Conservation (phyloP, 2,329 filamentous ascomycete species). For the Aspergillus caelatus region DNA sequence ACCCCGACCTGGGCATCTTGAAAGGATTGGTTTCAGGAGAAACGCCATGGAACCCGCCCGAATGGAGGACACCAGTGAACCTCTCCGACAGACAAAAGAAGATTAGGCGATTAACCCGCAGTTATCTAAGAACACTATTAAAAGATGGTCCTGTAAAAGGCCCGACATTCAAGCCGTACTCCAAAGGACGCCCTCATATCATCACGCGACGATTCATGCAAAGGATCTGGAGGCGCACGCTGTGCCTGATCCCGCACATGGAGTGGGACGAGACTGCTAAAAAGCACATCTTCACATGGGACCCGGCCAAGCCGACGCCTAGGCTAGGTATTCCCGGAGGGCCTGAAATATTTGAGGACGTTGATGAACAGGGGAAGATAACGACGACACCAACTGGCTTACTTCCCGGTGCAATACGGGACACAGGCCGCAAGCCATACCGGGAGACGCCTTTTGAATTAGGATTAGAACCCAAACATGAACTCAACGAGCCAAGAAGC, state of each 20-base stretch:
- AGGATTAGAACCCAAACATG: not conserved
- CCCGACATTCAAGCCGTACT: slow-evolving; percentile 36
- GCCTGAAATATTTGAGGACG: slow-evolving; percentile 5
- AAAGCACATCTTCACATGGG: slow-evolving; percentile 36
- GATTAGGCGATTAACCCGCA: not conserved
- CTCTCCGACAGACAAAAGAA: not conserved
- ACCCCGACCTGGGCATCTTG: slow-evolving; percentile 37
- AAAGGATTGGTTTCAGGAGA: slow-evolving; percentile 37
- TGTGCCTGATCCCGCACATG: slow-evolving; percentile 35
- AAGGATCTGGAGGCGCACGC: slow-evolving; percentile 41
- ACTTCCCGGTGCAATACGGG: not conserved
- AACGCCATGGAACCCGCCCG: slow-evolving; percentile 33
- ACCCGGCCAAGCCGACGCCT: slow-evolving; percentile 21
- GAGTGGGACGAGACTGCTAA: slow-evolving; percentile 23
- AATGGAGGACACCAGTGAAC: slow-evolving; percentile 25
- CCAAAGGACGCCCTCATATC: slow-evolving; percentile 41
- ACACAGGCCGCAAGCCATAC: not conserved
- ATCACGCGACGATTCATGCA: slow-evolving; percentile 44
- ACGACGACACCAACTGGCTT: not conserved
- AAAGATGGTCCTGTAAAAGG: slow-evolving; percentile 40
- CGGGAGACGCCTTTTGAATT: not conserved
- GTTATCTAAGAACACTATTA: slow-evolving; percentile 28
- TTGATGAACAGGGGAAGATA: slow-evolving; percentile 4
- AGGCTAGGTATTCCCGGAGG: slow-evolving; percentile 4
- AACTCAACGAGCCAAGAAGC: not conserved